These are phyloP conservation scores for Meyerozyma guilliermondii DNA, from an alignment of 1,139 yeast genomes.

Conservation along the genomic window DNA sequence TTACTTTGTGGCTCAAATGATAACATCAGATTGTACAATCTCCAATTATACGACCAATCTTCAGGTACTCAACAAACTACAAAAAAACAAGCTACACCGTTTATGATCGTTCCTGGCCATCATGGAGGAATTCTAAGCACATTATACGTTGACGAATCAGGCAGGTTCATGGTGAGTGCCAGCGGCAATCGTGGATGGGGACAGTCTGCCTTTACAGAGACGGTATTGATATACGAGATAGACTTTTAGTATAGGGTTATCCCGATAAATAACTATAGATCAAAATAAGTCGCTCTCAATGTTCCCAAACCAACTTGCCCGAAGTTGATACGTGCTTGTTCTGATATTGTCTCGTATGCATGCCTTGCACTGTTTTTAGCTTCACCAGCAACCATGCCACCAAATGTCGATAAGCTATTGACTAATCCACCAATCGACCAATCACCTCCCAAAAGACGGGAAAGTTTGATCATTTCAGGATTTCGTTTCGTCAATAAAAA, in stretches of 20 bases:
- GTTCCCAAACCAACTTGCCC: constrained; percentile 32
- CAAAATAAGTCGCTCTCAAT: constrained; percentile 22
- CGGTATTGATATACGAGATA: constrained; percentile 76
- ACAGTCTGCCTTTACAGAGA: constrained; percentile 73
- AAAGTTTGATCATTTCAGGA: constrained; percentile 5
- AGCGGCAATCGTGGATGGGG: constrained; percentile 96
- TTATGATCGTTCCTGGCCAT: constrained; percentile 60
- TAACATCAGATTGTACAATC: constrained; percentile 80
- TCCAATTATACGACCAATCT: constrained; percentile 51
- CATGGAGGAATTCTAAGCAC: constrained; percentile 55
- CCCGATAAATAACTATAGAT: constrained; percentile 5
- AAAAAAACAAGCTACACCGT: constrained; percentile 46
- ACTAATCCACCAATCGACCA: not conserved
- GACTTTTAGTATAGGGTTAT: too few relatives aligned
- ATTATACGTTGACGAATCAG: constrained; percentile 76
- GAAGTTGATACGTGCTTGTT: constrained; percentile 4
- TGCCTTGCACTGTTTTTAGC: not conserved
- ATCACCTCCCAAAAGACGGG: not conserved
- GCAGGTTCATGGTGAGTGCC: constrained; percentile 82
- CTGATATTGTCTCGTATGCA: not conserved
- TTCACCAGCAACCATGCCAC: not conserved
- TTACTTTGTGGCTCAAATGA: constrained; percentile 86
- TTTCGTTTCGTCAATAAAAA: constrained; percentile 24
- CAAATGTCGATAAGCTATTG: not conserved
- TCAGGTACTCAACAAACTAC: constrained; percentile 12